phyloP scores from a whole-genome alignment of 768 basidiomycete genomes.

The Boletus subparvulus region DNA sequence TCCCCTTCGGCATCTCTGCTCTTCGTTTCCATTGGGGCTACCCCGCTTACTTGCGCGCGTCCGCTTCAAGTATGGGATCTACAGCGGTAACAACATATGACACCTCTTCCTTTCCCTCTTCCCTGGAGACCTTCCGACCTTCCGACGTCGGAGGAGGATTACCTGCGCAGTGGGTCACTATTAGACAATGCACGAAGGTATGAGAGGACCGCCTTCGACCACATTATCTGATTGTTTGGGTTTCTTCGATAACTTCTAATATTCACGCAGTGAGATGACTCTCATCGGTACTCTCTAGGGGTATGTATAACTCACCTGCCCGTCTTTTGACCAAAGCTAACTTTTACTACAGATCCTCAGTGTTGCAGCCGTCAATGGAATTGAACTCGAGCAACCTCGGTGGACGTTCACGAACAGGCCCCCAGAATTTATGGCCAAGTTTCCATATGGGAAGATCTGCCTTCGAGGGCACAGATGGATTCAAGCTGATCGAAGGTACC shows the following conservation, averaged over 20 bases:
- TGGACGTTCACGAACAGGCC: constrained; percentile 18
- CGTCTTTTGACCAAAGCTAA: background rate
- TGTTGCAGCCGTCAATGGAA: constrained; percentile 18
- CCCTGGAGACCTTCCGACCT: too few relatives aligned
- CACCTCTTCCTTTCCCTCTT: too few relatives aligned
- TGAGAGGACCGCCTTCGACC: background rate
- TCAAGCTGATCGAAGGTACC: constrained; percentile 16
- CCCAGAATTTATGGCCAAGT: constrained; percentile 12
- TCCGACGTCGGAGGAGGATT: background rate
- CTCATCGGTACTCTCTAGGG: constrained; percentile 22
- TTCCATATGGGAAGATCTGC: constrained; percentile 22
- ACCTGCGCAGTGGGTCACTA: background rate
- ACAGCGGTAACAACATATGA: too few relatives aligned
- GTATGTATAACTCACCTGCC: background rate
- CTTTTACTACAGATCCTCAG: constrained; percentile 13
- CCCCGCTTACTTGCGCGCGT: too few relatives aligned
- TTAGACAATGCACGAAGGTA: background rate
- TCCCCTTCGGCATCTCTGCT: background rate
- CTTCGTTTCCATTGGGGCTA: too few relatives aligned
- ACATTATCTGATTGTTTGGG: background rate
- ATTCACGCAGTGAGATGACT: constrained; percentile 10
- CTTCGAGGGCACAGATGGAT: constrained; percentile 22
- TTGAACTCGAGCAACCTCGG: constrained; percentile 12
- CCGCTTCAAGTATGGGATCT: too few relatives aligned
- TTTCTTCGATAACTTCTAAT: background rate